A percentile compares a stretch with the other conserved stretches of the same genome.
phyloP scores from a whole-genome alignment of 495 filamentous ascomycete genomes.

The Aspergillus sparsus region DNA sequence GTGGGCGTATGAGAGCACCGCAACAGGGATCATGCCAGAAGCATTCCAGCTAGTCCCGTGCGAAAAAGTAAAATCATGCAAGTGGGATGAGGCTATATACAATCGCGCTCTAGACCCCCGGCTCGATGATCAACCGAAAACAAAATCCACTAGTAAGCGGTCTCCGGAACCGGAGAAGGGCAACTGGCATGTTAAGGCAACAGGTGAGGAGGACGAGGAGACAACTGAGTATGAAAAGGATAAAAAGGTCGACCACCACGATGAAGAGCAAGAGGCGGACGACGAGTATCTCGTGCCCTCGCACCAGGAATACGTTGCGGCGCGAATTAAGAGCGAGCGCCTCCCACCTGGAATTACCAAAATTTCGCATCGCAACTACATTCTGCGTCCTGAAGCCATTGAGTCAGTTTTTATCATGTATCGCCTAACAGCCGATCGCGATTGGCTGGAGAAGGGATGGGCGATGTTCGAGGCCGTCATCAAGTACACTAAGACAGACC shows the following conservation, averaged over 20 bases:
- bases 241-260: constrained; percentile 6
- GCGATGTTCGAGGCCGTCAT: constrained; percentile 81
- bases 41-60: constrained; percentile 66
- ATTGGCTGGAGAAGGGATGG: constrained; percentile 87
- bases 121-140: constrained; percentile 27
- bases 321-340: constrained; percentile 58
- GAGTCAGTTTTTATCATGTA: constrained; percentile 97
- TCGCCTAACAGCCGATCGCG: constrained; percentile 77
- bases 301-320: constrained; percentile 65
- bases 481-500: constrained; percentile 62
- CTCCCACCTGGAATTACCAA: constrained; percentile 66
- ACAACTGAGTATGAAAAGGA: neutral
- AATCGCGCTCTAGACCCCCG: constrained; percentile 57
- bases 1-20: constrained; percentile 83
- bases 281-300: constrained; percentile 25
- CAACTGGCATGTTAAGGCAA: constrained; percentile 27
- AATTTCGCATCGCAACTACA: constrained; percentile 64
- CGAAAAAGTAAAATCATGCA: constrained; percentile 61
- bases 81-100: constrained; percentile 74
- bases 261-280: constrained; percentile 23
- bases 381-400: constrained; percentile 89
- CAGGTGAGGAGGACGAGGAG: constrained; percentile 2
- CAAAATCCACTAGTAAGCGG: constrained; percentile 15
- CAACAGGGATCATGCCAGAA: constrained; percentile 92
- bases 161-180: constrained; percentile 20